These are phyloP conservation scores for Phytophthora cactorum DNA, from an alignment of 352 stramenopile genomes.

Conservation along the genomic window DNA sequence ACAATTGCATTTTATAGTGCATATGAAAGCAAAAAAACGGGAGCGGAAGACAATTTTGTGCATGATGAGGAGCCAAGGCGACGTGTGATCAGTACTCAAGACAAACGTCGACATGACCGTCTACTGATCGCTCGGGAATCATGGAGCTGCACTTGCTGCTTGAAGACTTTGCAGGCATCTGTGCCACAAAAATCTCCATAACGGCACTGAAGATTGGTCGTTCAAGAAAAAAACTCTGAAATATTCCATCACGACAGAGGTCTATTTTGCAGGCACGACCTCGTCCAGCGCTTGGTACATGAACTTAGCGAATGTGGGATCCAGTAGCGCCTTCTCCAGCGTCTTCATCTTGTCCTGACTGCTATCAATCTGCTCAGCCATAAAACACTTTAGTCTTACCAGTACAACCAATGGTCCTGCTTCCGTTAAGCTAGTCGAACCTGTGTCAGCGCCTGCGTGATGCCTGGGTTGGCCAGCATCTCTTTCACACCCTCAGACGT, in stretches of 20 bases:
- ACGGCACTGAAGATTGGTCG: no score
- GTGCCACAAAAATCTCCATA: no score
- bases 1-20: no score
- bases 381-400: constrained; percentile 5
- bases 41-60: no score
- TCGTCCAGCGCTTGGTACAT: constrained; percentile 81
- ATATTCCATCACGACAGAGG: no score
- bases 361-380: constrained; percentile 59
- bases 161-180: no score
- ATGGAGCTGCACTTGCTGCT: no score
- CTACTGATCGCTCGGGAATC: no score
- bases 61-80: no score
- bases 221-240: neutral
- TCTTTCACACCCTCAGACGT: constrained; percentile 44
- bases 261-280: constrained; percentile 42
- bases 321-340: constrained; percentile 78
- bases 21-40: no score
- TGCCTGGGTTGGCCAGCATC: constrained; percentile 54
- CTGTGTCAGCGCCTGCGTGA: constrained; percentile 57
- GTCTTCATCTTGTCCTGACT: constrained; percentile 72
- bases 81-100: no score
- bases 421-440: constrained; percentile 29
- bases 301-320: constrained; percentile 75
- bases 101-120: no score
- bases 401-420: neutral